Conservation (phyloP, 2,329 filamentous ascomycete genomes). For the Epichloe baconii region DNA sequence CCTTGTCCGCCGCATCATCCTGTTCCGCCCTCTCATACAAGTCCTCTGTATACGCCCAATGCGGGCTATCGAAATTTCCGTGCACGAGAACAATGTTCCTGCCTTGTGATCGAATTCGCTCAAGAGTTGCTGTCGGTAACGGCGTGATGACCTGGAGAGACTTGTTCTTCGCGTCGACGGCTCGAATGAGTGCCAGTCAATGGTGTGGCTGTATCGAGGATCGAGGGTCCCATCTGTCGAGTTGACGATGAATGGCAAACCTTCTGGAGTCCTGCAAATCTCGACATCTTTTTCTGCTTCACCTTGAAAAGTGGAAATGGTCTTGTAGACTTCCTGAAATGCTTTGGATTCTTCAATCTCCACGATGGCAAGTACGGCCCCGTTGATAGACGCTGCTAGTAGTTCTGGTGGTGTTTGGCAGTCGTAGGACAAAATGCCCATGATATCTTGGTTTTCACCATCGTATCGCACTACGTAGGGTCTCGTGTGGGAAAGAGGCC, state of each 20-base stretch:
- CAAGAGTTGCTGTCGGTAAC: slow-evolving; percentile 27
- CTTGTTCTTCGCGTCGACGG: slow-evolving; percentile 43
- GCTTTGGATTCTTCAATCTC: slow-evolving; percentile 41
- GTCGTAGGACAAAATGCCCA: slow-evolving; percentile 56
- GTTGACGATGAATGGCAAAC: slow-evolving; percentile 50
- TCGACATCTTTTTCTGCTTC: background rate
- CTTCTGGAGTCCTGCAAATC: slow-evolving; percentile 26
- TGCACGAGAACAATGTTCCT: slow-evolving; percentile 48
- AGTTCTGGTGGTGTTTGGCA: slow-evolving; percentile 46
- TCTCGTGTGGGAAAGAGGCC: slow-evolving; percentile 39
- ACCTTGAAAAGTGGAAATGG: background rate
- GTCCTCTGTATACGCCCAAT: slow-evolving; percentile 58
- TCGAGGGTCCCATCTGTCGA: slow-evolving; percentile 40
- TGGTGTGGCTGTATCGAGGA: slow-evolving; percentile 41
- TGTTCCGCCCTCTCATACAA: slow-evolving; percentile 27
- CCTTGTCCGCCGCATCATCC: slow-evolving; percentile 17
- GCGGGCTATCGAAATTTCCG: slow-evolving; percentile 55
- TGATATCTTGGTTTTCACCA: slow-evolving; percentile 36
- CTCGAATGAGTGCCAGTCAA: slow-evolving; percentile 57
- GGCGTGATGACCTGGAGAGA: slow-evolving; percentile 55
- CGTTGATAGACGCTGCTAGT: slow-evolving; percentile 53
- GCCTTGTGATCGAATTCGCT: slow-evolving; percentile 26
- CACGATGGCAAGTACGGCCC: slow-evolving; percentile 55
- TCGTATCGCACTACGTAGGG: slow-evolving; percentile 53
- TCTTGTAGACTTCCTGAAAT: slow-evolving; percentile 24